These are phyloP conservation scores for Malus orientalis DNA, from an alignment of 306 rosid species.

Conservation along the genomic window DNA sequence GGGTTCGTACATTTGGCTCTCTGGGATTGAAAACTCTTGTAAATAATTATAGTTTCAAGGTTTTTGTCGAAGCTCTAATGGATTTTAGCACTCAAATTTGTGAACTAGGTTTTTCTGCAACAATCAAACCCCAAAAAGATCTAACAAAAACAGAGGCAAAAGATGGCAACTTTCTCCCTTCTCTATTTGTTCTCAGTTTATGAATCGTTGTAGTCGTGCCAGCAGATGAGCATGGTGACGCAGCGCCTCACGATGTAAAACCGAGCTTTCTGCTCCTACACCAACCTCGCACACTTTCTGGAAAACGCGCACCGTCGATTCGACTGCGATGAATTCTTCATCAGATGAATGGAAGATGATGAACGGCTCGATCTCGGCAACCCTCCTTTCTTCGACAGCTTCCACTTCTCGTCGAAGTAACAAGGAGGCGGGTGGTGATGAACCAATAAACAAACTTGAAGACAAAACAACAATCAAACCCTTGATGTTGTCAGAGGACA, in stretches of 20 bases:
- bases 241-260: conserved; percentile 90
- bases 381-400: conserved; percentile 66
- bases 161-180: background rate
- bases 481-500: too few species aligned
- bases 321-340: conserved; percentile 36
- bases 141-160: background rate
- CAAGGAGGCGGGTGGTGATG: conserved; percentile 30
- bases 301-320: conserved; percentile 55
- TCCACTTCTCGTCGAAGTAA: conserved; percentile 85
- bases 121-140: conserved; percentile 14
- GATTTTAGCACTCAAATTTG: too few species aligned
- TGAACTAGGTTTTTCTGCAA: background rate
- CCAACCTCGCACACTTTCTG: conserved; percentile 71
- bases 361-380: conserved; percentile 48
- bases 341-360: conserved; percentile 29
- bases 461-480: too few species aligned
- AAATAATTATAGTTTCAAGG: too few species aligned
- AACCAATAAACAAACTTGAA: too few species aligned
- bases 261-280: conserved; percentile 79
- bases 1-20: too few species aligned
- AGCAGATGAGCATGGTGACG: conserved; percentile 82
- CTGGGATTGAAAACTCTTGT: too few species aligned
- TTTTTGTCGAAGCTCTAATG: too few species aligned
- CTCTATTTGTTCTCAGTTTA: background rate
- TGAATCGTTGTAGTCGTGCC: conserved; percentile 78